phyloP scores from a whole-genome alignment of 495 filamentous ascomycete genomes.

The Podospora comata region DNA sequence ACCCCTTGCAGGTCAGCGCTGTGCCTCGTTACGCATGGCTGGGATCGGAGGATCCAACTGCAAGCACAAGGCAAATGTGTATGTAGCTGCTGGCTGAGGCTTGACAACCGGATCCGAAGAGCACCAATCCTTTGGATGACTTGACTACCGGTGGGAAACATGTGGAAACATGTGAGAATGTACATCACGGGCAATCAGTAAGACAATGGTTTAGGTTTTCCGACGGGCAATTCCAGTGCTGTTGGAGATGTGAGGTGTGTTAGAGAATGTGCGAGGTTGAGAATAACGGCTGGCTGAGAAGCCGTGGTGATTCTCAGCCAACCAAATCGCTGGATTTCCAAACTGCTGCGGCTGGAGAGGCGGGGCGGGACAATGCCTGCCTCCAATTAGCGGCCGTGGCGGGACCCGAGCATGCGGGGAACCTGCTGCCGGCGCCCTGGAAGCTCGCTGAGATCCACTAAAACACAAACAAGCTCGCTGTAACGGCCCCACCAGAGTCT shows the following conservation, averaged over 20 bases:
- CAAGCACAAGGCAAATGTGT: background rate
- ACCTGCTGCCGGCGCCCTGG: background rate
- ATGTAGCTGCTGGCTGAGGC: constrained; percentile 1
- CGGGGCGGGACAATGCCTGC: background rate
- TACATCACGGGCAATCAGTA: background rate
- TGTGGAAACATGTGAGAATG: background rate
- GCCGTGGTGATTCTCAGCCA: background rate
- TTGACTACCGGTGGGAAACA: background rate
- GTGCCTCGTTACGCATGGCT: constrained; percentile 17
- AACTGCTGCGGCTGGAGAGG: background rate
- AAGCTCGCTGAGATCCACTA: background rate
- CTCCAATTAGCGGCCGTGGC: background rate
- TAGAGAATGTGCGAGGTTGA: background rate
- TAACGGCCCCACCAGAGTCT: background rate
- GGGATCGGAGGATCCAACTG: constrained; percentile 1
- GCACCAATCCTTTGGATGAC: constrained; percentile 1
- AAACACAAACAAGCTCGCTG: background rate
- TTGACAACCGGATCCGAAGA: background rate
- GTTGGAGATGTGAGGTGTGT: background rate
- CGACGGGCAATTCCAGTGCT: background rate
- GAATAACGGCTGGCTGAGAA: background rate
- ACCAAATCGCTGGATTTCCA: background rate
- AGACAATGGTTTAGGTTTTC: background rate
- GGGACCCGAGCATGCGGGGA: background rate
- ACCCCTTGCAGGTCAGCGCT: constrained; percentile 15